Evolutionary conservation across 345 rosid genomes (phyloP).

Genomic region (Eucalyptus dawsonii): DNA sequence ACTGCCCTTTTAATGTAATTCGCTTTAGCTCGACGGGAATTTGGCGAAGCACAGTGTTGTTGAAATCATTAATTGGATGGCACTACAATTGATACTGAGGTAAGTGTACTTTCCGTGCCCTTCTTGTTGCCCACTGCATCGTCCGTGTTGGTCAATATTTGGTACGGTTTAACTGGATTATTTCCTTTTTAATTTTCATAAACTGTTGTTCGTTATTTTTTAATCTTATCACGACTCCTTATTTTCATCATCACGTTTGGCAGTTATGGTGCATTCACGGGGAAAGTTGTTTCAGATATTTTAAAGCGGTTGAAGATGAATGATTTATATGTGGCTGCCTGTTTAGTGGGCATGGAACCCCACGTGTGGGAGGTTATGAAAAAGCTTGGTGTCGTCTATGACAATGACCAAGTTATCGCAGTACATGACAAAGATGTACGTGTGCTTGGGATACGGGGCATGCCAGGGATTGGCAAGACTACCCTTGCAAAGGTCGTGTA

Average conservation of each 20-base stretch:
- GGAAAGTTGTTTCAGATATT: not conserved
- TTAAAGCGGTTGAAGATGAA: accelerated
- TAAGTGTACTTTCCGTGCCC: not conserved
- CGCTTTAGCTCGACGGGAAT: accelerated
- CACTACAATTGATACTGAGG: accelerated
- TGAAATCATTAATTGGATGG: not conserved
- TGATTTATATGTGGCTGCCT: accelerated
- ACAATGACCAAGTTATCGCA: accelerated
- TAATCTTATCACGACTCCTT: not conserved
- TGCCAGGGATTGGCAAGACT: not conserved
- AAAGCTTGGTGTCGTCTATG: not conserved
- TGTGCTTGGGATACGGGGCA: not conserved
- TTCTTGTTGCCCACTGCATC: not conserved
- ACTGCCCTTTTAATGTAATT: not conserved
- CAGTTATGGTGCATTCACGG: not conserved
- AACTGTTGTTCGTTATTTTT: not conserved
- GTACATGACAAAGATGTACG: not conserved
- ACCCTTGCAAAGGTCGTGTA: not conserved
- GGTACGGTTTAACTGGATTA: not conserved
- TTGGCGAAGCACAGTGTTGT: accelerated
- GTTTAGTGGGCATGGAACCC: not conserved
- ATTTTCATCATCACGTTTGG: not conserved
- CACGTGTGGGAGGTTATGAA: not conserved
- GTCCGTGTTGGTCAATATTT: not conserved
- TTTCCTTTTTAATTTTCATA: not conserved